These are phyloP conservation scores for Pichia pseudocactophila DNA, from an alignment of 805 yeast genomes.

Conservation along the genomic window DNA sequence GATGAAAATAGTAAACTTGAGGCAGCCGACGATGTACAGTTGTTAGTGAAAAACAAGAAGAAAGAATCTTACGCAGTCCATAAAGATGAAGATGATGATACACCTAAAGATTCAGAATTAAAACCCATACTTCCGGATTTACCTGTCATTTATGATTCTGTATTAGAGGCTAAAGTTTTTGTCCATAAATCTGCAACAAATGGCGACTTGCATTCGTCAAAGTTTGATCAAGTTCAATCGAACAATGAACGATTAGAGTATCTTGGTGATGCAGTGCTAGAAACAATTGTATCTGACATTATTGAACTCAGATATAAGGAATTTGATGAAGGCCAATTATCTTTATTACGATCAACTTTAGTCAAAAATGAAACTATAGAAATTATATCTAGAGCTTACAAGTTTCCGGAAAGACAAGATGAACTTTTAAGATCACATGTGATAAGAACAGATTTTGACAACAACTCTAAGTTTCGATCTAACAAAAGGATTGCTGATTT, in stretches of 20 bases:
- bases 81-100: conserved; percentile 8
- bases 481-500: conserved; percentile 78
- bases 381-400: conserved; percentile 62
- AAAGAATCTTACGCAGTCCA: neutral
- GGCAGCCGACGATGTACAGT: conserved; percentile 12
- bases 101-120: conserved; percentile 12
- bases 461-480: conserved; percentile 30
- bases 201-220: conserved; percentile 46
- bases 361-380: conserved; percentile 67
- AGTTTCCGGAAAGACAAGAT: conserved; percentile 43
- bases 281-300: conserved; percentile 60
- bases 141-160: conserved; percentile 55
- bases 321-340: conserved; percentile 73
- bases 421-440: conserved; percentile 31
- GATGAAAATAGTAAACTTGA: conserved; percentile 23
- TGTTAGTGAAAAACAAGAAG: conserved; percentile 10
- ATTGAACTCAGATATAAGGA: conserved; percentile 58
- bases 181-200: conserved; percentile 70
- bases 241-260: conserved; percentile 88
- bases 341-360: conserved; percentile 58
- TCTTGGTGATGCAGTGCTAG: conserved; percentile 80
- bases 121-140: conserved; percentile 40
- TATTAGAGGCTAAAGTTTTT: conserved; percentile 61
- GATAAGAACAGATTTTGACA: conserved; percentile 7
- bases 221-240: conserved; percentile 45